Evolutionary conservation across 768 basidiomycete species (phyloP).

Genomic region (Terana coerulea): DNA sequence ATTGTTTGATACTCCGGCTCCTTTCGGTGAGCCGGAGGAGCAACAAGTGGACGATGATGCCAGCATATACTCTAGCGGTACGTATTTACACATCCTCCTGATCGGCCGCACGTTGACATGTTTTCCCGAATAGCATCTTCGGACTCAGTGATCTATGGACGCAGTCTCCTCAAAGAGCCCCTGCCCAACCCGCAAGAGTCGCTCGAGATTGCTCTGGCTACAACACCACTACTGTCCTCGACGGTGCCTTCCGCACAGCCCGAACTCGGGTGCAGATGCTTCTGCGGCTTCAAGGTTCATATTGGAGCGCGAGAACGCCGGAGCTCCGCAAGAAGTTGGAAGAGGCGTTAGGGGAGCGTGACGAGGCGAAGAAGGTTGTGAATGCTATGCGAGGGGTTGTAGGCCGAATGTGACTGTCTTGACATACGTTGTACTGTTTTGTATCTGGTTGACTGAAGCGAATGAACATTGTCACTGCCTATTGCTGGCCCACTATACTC

Average conservation of each 20-base stretch:
- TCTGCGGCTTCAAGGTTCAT: not conserved
- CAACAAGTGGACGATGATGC: slow-evolving; percentile 1
- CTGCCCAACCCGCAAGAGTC: not conserved
- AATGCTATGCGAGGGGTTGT: slow-evolving; percentile 10
- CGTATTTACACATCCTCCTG: not conserved
- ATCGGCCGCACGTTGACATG: not conserved
- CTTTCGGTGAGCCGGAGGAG: not conserved
- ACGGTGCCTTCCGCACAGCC: not conserved
- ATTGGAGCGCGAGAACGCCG: not conserved
- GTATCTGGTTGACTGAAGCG: no score
- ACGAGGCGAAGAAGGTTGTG: slow-evolving; percentile 6
- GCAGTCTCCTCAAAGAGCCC: not conserved
- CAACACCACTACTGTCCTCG: not conserved
- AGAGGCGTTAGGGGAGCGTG: slow-evolving; percentile 4
- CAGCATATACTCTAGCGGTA: slow-evolving; percentile 7
- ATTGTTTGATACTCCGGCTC: not conserved
- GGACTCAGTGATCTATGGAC: no score
- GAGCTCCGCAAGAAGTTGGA: slow-evolving; percentile 5
- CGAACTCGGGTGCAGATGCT: not conserved
- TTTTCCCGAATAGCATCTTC: not conserved
- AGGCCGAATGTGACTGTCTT: no score
- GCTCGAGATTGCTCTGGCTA: not conserved
- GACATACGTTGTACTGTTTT: no score
- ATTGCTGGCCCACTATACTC: no score
- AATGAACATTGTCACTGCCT: no score